Evolutionary conservation across 176 grass and related monocot species (phyloP), one percentile per base, ranked within the genome.

Genomic region (Alloteropsis semialata): DNA sequence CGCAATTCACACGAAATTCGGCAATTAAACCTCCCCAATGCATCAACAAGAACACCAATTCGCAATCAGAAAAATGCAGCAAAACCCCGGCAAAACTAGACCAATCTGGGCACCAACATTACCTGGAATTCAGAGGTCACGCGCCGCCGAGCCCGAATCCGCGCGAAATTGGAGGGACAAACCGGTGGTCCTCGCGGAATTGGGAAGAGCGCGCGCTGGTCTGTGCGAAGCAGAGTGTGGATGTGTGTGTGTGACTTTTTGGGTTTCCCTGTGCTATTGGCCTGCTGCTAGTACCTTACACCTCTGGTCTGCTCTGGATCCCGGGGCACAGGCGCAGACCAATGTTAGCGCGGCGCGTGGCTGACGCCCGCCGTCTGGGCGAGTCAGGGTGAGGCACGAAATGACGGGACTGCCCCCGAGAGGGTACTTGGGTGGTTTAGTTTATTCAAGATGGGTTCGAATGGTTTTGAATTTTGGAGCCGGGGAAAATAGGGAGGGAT

Each of bases 271-370:
- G 76, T 42, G 44, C 84, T 62, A 42, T 29, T 69, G 46, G 61
- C 80, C 72, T 87, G 83, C 57, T 54, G 81, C 85, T 82, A 41
- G 74, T 69, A 76, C 45, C 45, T 33, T 41, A 39, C 27, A 30
- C 44, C 69, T 19, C 81, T 29, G n/a, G 43, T n/a, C 70, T 76
- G 82, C 55, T 56, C 30, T 72, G 82, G 70, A 91, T 89, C 92
- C 89, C 65, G 33, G 82, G 27, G 70, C 36, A 27, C 76, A 54
- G 61, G 15, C 18, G 19, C 22, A 0, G 16, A 13, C 92, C 69
- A 91, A 69, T 84, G 29, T 25, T 2, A 42, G 2, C 0, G 15
- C 0, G 64, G 65, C 89, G 60, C 79, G 92, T 94, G 75, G 34
- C 82, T 38, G 1, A 80, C 55, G 73, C 33, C 16, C 1, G 37